Base-by-base conservation (phyloP, 139 green algal genomes). In the Coelastrella sp. region DNA sequence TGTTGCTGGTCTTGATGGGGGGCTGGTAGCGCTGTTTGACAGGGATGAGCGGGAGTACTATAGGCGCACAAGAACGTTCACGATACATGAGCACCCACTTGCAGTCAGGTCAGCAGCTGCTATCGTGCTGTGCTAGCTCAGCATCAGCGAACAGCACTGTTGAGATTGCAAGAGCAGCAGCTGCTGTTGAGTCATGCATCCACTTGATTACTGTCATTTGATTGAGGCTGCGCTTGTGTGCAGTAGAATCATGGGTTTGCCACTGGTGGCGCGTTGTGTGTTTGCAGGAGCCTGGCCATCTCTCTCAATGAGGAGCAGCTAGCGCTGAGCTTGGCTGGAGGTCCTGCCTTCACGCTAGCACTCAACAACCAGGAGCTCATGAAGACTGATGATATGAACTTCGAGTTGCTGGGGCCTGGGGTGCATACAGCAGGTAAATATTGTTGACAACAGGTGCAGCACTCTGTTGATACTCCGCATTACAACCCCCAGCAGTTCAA, bases 261-360 rank as follows among this genome's bases (percentile, higher is more conserved):
- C n/a, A n/a, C n/a, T n/a, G n/a, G n/a, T n/a, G n/a, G n/a, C n/a
- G n/a, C n/a, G n/a, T n/a, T n/a, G n/a, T 20, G 61, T 54, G 19
- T 32, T 56, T 76, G n/a, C 88, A 94, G 91, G 80, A 92, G 92
- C 86, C 85, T 97, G n/a, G 92, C 93, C 57, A 93, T 97, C n/a
- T 95, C 90, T 0, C 93, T 95, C n/a, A 95, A 85, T 13, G 97
- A 99, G 91, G 97, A 98, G 89, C 93, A 94, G 73, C 91, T 99
- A 57, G 87, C 96, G 5, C 95, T 93, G 87, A 93, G 92, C 2
- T 85, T 96, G 91, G 92, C 95, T 73, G 64, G 65, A 32, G 85
- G 79, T 22, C 91, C 93, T 73, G 86, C 95, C 57, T 97, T 95
- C 91, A 93, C 91, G 0, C 92, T 98, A 57, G 93, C 94, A 61